These are phyloP conservation scores for Coccomyxa subellipsoidea DNA, from an alignment of 163 green algal species.

Conservation along the genomic window DNA sequence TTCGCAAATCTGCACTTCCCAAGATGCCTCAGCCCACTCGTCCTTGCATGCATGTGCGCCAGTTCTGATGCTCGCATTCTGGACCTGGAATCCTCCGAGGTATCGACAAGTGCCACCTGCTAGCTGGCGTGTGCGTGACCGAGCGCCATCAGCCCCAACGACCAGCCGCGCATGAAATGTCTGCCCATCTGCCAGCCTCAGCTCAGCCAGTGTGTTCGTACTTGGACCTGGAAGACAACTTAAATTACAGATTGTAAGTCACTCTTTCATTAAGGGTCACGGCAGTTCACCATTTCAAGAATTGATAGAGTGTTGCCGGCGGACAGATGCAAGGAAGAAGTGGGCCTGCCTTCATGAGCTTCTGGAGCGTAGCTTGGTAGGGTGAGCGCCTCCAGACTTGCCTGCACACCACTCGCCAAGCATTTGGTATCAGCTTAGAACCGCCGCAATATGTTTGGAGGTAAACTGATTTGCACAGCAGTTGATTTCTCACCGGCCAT, in stretches of 20 bases:
- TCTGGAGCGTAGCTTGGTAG: neutral
- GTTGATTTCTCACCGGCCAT: conserved; percentile 22
- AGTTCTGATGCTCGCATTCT: too few relatives aligned
- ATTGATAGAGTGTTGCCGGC: too few relatives aligned
- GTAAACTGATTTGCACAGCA: too few relatives aligned
- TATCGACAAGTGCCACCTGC: too few relatives aligned
- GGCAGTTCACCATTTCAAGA: too few relatives aligned
- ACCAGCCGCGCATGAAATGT: conserved; percentile 61
- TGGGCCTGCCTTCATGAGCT: neutral
- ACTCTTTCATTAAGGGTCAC: neutral
- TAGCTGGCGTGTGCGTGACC: conserved; percentile 39
- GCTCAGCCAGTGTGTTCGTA: conserved; percentile 24
- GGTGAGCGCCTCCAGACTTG: neutral
- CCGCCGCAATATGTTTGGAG: too few relatives aligned
- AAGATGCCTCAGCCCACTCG: neutral
- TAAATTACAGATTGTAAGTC: neutral
- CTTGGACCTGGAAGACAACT: conserved; percentile 6
- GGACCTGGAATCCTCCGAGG: too few relatives aligned
- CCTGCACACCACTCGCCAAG: neutral
- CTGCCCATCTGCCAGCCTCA: conserved; percentile 44
- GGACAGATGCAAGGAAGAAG: neutral
- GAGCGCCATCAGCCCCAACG: conserved; percentile 75
- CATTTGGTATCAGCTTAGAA: neutral
- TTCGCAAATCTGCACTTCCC: conserved; percentile 46
- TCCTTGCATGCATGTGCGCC: too few relatives aligned